These are phyloP conservation scores for Penicillium silybi DNA, from an alignment of 495 filamentous ascomycete genomes.

Conservation along the genomic window DNA sequence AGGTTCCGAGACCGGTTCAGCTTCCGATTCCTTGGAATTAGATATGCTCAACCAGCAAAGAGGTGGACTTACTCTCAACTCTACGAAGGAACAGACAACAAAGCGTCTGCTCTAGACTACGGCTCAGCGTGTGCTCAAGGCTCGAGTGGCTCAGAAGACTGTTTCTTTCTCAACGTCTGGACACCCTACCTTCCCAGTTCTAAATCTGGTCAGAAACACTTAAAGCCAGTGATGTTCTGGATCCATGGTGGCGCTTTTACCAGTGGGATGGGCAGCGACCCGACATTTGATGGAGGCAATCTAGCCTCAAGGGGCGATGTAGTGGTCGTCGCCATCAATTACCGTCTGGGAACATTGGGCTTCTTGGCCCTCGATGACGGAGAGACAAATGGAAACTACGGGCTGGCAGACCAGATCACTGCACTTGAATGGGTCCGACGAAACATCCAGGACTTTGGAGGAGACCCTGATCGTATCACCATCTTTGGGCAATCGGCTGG, in stretches of 20 bases:
- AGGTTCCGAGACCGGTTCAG: slow-evolving; percentile 24
- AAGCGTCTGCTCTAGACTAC: slow-evolving; percentile 18
- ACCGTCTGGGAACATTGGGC: slow-evolving; percentile 38
- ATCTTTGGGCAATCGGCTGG: slow-evolving; percentile 54
- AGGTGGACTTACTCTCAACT: slow-evolving; percentile 20
- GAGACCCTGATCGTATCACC: slow-evolving; percentile 49
- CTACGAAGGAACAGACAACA: slow-evolving; percentile 10
- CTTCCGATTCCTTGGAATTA: slow-evolving; percentile 22
- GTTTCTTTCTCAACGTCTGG: slow-evolving; percentile 45
- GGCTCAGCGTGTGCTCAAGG: slow-evolving; percentile 16
- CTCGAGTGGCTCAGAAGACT: slow-evolving; percentile 24
- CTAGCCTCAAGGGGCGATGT: slow-evolving; percentile 43
- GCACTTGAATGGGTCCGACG: slow-evolving; percentile 34
- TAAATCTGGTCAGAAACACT: slow-evolving; percentile 7
- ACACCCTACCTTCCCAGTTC: slow-evolving; percentile 42
- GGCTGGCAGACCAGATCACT: slow-evolving; percentile 34
- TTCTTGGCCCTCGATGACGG: slow-evolving; percentile 26
- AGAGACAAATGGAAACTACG: slow-evolving; percentile 31
- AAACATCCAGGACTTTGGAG: slow-evolving; percentile 38
- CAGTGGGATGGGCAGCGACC: slow-evolving; percentile 33
- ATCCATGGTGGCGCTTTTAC: slow-evolving; percentile 48
- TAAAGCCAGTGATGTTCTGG: slow-evolving; percentile 45
- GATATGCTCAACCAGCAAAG: slow-evolving; percentile 17
- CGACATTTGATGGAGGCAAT: slow-evolving; percentile 38
- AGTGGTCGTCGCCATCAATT: slow-evolving; percentile 44